Base-by-base conservation (phyloP, 2,329 filamentous ascomycete species). In the Pyrenophora tritici-repentis region DNA sequence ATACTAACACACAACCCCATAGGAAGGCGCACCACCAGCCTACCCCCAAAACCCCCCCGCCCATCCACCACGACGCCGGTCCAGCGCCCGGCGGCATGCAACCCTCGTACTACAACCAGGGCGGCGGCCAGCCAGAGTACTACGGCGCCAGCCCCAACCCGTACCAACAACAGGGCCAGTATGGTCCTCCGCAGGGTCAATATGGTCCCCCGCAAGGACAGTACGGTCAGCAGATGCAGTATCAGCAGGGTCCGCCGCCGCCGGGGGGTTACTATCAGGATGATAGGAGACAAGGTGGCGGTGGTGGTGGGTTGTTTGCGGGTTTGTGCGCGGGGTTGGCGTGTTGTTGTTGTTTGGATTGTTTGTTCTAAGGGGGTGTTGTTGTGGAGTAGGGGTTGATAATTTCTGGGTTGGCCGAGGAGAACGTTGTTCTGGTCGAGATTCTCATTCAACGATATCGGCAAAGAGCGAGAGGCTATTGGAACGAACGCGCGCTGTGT, bases 271-370 rank as follows among this genome's bases (percentile, higher is more conserved):
- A 77, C 51, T 76, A 76, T 44, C 58, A 70, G 29, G 68, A 74
- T 50, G 56, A 63, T n/a, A 68, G 56, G 55, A 68, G 55, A 36
- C 48, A 67, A 13, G 44, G 29, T 33, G 68, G 70, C 7, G 62
- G 48, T n/a, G 50, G 61, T 18, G 71, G 68, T 3, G 78, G 78
- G 2, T 63, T 79, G 29, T 70, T 77, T 32, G 74, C 74, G 3
- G 78, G 73, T 13, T 56, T 78, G 36, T 64, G 78, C 53, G 79
- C 73, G 8, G 73, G 70, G 47, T 55, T 80, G 65, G 78, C 79
- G 32, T 80, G 78, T 61, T 81, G 79, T 59, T 81, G 79, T 60
- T 81, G 79, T 71, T 73, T 81, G 68, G 79, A 81, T 57, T 73
- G 77, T 53, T 63, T 81, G 62, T 79, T 80, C 58, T 80, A n/a